phyloP scores from a whole-genome alignment of 2,329 filamentous ascomycete species.

The Metarhizium guizhouense region DNA sequence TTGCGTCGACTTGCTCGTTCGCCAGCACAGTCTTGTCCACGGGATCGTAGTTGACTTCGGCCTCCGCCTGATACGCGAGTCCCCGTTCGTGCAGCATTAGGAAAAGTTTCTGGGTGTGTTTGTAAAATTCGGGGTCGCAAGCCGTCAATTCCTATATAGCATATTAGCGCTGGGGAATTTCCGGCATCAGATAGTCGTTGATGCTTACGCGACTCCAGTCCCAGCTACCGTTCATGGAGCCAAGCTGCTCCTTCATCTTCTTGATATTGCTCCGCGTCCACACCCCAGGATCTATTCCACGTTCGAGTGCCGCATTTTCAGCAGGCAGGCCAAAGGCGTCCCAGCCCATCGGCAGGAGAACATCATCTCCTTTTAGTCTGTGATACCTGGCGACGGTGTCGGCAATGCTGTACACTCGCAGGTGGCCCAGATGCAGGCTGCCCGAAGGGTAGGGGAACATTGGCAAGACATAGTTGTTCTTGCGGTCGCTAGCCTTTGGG shows the following conservation, averaged over 20 bases:
- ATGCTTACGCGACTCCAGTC: constrained; percentile 69
- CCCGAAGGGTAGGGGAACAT: constrained; percentile 95
- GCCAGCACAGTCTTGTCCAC: constrained; percentile 83
- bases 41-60: constrained; percentile 83
- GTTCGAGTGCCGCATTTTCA: constrained; percentile 83
- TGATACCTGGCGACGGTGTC: constrained; percentile 75
- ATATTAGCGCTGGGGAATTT: constrained; percentile 1
- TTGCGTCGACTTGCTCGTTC: constrained; percentile 86
- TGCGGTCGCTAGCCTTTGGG: constrained; percentile 21
- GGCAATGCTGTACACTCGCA: constrained; percentile 84
- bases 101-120: constrained; percentile 82
- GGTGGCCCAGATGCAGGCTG: constrained; percentile 74
- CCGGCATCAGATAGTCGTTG: neutral
- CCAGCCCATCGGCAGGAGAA: constrained; percentile 89
- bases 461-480: constrained; percentile 59
- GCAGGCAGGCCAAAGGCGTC: constrained; percentile 86
- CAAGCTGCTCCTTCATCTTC: constrained; percentile 76
- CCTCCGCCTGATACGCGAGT: constrained; percentile 74
- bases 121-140: constrained; percentile 78
- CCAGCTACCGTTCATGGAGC: constrained; percentile 71
- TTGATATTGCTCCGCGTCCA: constrained; percentile 79
- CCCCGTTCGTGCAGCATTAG: constrained; percentile 65
- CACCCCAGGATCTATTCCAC: constrained; percentile 63
- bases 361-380: constrained; percentile 62
- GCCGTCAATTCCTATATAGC: constrained; percentile 64